These are phyloP conservation scores for Amanita rimosa DNA, from an alignment of 768 basidiomycete genomes.

Conservation along the genomic window DNA sequence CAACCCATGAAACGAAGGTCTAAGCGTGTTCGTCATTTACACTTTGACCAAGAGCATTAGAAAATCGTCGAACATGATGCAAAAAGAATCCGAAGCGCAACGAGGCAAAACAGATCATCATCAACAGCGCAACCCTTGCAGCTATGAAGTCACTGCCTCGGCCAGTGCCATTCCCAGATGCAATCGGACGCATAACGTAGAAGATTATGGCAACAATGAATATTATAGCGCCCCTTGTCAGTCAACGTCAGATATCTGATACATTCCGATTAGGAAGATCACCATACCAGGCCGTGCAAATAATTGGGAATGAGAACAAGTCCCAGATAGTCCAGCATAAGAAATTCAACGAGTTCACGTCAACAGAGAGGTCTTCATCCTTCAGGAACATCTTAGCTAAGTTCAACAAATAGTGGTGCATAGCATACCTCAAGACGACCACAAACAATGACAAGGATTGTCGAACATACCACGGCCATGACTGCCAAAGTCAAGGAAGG, in stretches of 20 bases:
- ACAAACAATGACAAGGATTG: not conserved
- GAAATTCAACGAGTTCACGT: not conserved
- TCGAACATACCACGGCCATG: not conserved
- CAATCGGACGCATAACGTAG: not conserved
- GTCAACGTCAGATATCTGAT: not conserved
- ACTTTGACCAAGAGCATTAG: not conserved
- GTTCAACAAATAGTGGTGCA: not conserved
- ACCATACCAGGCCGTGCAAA: not conserved
- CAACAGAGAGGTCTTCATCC: not conserved
- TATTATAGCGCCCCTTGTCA: not conserved
- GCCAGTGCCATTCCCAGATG: not conserved
- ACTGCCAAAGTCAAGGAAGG: not conserved
- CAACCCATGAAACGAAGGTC: no score
- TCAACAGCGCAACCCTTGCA: not conserved
- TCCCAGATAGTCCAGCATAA: constrained; percentile 1
- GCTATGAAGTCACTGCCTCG: not conserved
- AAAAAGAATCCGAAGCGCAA: not conserved
- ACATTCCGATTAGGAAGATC: not conserved
- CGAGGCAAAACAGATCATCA: not conserved
- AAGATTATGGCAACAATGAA: not conserved
- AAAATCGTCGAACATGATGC: not conserved
- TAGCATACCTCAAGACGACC: not conserved
- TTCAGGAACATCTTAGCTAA: not conserved
- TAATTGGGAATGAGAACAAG: not conserved
- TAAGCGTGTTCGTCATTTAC: no score